Base-by-base conservation (phyloP, 208 protist genomes). In the Phytomonas francai region DNA sequence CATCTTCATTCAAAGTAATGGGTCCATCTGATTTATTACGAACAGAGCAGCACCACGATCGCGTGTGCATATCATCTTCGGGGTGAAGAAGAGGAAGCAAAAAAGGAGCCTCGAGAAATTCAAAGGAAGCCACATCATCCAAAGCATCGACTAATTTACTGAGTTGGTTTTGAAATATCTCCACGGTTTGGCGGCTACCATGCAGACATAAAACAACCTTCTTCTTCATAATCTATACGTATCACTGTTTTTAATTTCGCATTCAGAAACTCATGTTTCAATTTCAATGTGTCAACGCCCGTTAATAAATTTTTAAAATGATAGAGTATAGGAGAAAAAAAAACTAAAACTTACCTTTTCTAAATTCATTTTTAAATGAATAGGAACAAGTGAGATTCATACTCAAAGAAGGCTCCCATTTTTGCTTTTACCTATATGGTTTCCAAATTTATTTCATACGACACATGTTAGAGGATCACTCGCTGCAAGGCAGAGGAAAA, bases 131-230 rank as follows among this genome's bases (percentile, higher is more conserved):
- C 16, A 85, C 45, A 63, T 77, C 61, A 27, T 60, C 62, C 6
- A 88, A 74, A 34, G 68, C 70, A 49, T 68, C 65, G 42, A 70
- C 70, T 8, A 96, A 63, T 36, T 76, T 85, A 57, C 77, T 84
- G 56, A 93, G 72, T 63, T 93, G 84, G 67, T 93, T 82, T 65
- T 88, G 78, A 73, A 96, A 93, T 9, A 93, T 92, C 49, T 92
- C 86, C 14, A 67, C 82, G 19, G 84, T 93, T 65, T 96, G 90
- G n/a, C 70, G 85, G 14, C 65, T 71, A 59, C 90, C 90, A 54
- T 96, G 90, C 32, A 96, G 67, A 54, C 87, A 93, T 58, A 96
- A 72, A 27, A 93, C 71, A 42, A 70, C 74, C 65, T 86, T 67
- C 34, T 74, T 66, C 71, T 67, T 77, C 39, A 27, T 32, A 61